These are phyloP conservation scores for Rutstroemia sp. DNA, from an alignment of 2,329 filamentous ascomycete species.

Conservation along the genomic window DNA sequence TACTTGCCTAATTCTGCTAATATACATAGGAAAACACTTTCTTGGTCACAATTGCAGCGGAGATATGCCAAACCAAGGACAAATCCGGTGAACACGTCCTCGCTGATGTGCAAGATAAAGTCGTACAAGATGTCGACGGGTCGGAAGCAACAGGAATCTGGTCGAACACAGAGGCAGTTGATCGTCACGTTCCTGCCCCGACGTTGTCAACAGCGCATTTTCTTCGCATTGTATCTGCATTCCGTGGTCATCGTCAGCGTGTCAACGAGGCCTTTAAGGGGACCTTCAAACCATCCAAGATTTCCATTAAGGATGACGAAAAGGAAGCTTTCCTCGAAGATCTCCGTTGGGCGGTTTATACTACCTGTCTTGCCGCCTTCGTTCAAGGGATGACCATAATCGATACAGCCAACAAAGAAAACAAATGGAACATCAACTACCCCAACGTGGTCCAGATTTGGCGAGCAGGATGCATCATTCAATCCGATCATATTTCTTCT, in stretches of 20 bases:
- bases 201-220: conserved; percentile 56
- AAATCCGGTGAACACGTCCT: conserved; percentile 41
- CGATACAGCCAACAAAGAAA: conserved; percentile 46
- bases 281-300: conserved; percentile 15
- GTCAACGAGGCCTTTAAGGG: conserved; percentile 42
- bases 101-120: conserved; percentile 45
- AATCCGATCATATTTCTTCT: conserved; percentile 56
- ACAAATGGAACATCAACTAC: conserved; percentile 53
- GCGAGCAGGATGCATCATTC: conserved; percentile 65
- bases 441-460: conserved; percentile 50
- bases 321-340: conserved; percentile 40
- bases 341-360: conserved; percentile 54
- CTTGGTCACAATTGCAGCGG: conserved; percentile 53
- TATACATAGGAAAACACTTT: conserved; percentile 43
- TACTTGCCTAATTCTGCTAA: background rate
- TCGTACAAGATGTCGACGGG: conserved; percentile 60
- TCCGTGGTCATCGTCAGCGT: conserved; percentile 46
- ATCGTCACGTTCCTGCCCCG: conserved; percentile 54
- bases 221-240: conserved; percentile 46
- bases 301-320: background rate
- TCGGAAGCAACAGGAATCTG: conserved; percentile 62
- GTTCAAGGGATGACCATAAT: conserved; percentile 61
- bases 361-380: conserved; percentile 53
- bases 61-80: conserved; percentile 48
- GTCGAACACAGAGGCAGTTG: conserved; percentile 54